A percentile compares a stretch with the other conserved stretches of the same genome.
Conservation (phyloP, 2,329 filamentous ascomycete genomes). For the Penicillium palitans region DNA sequence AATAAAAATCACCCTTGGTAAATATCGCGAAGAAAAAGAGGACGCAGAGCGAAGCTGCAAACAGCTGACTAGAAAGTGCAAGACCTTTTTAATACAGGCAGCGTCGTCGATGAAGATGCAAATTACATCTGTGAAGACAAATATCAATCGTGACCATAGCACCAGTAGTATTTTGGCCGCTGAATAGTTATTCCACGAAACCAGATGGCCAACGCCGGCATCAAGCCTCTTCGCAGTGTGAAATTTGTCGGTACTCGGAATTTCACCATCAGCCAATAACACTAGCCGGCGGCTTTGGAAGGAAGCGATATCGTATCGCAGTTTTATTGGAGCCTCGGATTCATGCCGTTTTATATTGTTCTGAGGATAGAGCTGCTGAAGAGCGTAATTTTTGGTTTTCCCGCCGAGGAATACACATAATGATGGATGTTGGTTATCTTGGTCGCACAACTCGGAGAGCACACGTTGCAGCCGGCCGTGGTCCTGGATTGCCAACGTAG, state of each 20-base stretch:
- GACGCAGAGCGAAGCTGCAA: slow-evolving; percentile 2
- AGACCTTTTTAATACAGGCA: slow-evolving; percentile 5
- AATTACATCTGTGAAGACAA: slow-evolving; percentile 27
- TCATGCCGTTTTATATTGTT: slow-evolving; percentile 18
- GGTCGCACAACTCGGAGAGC: background rate
- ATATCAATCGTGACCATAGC: slow-evolving; percentile 19
- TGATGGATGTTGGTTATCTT: slow-evolving; percentile 10
- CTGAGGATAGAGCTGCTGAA: slow-evolving; percentile 12
- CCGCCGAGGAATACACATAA: slow-evolving; percentile 14
- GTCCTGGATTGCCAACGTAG: slow-evolving; percentile 7
- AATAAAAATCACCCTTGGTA: slow-evolving; percentile 8
- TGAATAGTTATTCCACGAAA: slow-evolving; percentile 2
- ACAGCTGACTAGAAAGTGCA: slow-evolving; percentile 11
- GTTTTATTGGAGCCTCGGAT: slow-evolving; percentile 7
- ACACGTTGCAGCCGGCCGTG: slow-evolving; percentile 4
- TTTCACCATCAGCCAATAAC: slow-evolving; percentile 3
- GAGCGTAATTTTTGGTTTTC: slow-evolving; percentile 6
- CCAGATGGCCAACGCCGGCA: background rate
- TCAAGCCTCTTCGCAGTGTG: background rate
- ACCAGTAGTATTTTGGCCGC: background rate
- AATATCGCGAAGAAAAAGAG: background rate
- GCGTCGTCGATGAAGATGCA: slow-evolving; percentile 24
- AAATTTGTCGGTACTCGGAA: background rate
- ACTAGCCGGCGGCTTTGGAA: background rate
- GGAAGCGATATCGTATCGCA: slow-evolving; percentile 12